These are phyloP conservation scores for Leccinum variicolor DNA, from an alignment of 768 basidiomycete species.

Conservation along the genomic window DNA sequence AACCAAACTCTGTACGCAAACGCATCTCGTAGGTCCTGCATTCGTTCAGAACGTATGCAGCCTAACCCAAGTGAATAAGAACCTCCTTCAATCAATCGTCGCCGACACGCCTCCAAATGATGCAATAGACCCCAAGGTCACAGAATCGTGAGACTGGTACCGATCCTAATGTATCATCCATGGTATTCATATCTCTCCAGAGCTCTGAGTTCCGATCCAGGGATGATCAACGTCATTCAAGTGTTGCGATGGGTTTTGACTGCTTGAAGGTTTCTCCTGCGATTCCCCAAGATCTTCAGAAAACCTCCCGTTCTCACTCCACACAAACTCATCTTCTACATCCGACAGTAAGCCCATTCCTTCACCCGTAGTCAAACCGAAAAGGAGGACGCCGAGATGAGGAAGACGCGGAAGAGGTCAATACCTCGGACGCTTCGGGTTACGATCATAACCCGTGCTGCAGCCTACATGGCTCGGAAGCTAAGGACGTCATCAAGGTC, in stretches of 20 bases:
- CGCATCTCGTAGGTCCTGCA: constrained; percentile 76
- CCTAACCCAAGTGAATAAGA: background rate
- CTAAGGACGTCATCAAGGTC: constrained; percentile 90
- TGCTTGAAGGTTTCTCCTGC: no score
- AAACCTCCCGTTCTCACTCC: constrained; percentile 21
- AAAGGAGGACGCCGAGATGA: constrained; percentile 68
- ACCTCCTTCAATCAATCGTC: background rate
- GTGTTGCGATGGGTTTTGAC: no score
- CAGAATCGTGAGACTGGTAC: constrained; percentile 42
- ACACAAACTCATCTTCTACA: constrained; percentile 39
- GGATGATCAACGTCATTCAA: no score
- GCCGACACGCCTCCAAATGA: constrained; percentile 48
- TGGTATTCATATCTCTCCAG: constrained; percentile 27
- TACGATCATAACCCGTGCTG: constrained; percentile 91
- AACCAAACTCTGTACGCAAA: constrained; percentile 82
- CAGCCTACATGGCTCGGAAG: constrained; percentile 94
- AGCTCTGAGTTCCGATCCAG: constrained; percentile 53
- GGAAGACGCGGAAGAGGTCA: constrained; percentile 67
- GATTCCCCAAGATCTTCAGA: constrained; percentile 34
- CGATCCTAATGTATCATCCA: background rate
- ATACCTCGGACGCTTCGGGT: constrained; percentile 83
- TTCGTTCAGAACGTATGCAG: constrained; percentile 66
- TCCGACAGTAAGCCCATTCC: constrained; percentile 39
- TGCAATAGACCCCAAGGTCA: constrained; percentile 66
- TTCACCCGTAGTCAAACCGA: constrained; percentile 36